These are phyloP conservation scores for Cotoneaster glaucophyllus DNA, from an alignment of 306 rosid genomes.

Conservation along the genomic window DNA sequence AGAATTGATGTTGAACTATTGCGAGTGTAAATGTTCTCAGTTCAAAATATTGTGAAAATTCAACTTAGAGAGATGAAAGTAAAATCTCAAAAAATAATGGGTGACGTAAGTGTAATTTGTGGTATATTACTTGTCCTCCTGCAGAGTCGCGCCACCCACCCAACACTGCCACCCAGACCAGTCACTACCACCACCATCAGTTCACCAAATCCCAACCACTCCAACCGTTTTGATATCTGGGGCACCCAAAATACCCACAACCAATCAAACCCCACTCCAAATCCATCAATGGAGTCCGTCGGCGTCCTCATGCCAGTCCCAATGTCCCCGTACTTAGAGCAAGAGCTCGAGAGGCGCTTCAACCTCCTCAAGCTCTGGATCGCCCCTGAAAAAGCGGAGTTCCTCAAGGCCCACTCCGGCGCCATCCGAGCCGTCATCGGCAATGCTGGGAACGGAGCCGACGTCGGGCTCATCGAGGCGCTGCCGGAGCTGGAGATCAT, in stretches of 20 bases:
- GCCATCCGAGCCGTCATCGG: constrained; percentile 61
- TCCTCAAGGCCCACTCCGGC: constrained; percentile 28
- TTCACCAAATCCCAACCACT: background rate
- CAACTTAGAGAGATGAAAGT: too few species aligned
- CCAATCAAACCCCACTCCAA: background rate
- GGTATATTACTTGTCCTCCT: too few species aligned
- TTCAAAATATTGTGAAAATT: too few species aligned
- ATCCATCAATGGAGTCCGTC: constrained; percentile 48
- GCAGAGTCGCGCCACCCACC: too few species aligned
- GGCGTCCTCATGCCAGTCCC: constrained; percentile 42
- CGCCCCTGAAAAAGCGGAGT: constrained; percentile 23
- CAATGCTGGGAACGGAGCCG: constrained; percentile 32
- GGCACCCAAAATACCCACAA: background rate
- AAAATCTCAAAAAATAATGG: too few species aligned
- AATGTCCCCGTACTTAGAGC: constrained; percentile 47
- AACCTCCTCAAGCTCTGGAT: constrained; percentile 45
- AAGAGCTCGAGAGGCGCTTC: constrained; percentile 62
- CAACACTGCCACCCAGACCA: background rate
- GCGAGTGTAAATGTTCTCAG: too few species aligned
- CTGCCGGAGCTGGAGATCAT: constrained; percentile 66
- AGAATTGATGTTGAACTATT: too few species aligned
- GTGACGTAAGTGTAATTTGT: too few species aligned
- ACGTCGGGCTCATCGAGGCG: constrained; percentile 42
- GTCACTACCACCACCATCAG: background rate
- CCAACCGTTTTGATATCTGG: background rate